phyloP scores from a whole-genome alignment of 495 filamentous ascomycete species.

The Evernia prunastri region DNA sequence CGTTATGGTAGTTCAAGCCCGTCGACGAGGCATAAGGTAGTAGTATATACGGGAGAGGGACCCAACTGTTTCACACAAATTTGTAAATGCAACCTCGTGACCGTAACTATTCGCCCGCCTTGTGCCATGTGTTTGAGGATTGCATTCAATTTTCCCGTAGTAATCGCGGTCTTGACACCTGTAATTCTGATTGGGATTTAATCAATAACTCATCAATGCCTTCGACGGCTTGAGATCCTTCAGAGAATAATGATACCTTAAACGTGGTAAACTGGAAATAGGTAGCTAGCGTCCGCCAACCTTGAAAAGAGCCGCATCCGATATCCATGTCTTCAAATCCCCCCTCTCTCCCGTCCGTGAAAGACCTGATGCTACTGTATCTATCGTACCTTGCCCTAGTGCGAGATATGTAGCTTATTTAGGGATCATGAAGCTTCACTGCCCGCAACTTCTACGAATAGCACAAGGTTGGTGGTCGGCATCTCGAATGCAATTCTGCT shows the following conservation, averaged over 20 bases:
- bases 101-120: background rate
- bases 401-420: background rate
- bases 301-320: conserved; percentile 11
- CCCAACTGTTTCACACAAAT: background rate
- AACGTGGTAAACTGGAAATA: conserved; percentile 15
- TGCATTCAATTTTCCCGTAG: background rate
- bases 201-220: background rate
- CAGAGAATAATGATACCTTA: background rate
- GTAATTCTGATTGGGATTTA: too few relatives aligned
- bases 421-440: background rate
- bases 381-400: background rate
- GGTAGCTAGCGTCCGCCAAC: conserved; percentile 4
- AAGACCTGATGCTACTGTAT: background rate
- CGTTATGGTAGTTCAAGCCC: background rate
- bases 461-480: background rate
- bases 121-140: background rate
- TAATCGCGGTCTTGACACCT: background rate
- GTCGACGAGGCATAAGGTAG: background rate
- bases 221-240: conserved; percentile 3
- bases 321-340: conserved; percentile 1
- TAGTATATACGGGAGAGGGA: background rate
- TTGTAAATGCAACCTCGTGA: background rate
- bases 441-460: background rate
- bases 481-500: background rate
- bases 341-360: background rate